Percentiles rank a stretch among this genome's conserved stretches.
Conservation (phyloP, 768 basidiomycete genomes). For the Leucosporidium scottii region DNA sequence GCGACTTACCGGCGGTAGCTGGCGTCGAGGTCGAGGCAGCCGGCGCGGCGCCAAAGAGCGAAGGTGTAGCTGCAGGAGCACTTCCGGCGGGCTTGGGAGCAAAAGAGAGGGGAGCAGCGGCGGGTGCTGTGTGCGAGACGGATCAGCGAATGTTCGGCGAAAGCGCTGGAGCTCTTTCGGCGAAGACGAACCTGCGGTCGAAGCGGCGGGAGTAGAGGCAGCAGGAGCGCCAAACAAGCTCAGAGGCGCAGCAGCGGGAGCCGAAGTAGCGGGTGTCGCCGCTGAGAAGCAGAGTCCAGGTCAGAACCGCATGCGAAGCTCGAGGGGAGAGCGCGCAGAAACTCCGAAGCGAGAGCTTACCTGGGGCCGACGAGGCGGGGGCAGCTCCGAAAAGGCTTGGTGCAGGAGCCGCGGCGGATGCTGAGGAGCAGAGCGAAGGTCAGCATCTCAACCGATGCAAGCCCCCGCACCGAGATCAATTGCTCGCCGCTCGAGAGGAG, state of each 20-base stretch:
- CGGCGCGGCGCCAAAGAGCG: not conserved
- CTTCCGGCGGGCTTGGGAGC: not conserved
- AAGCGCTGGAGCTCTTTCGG: too few species aligned
- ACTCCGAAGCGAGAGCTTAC: not conserved
- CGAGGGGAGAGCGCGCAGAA: not conserved
- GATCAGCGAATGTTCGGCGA: too few species aligned
- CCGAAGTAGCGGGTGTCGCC: not conserved
- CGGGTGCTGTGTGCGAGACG: too few species aligned
- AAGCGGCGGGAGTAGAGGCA: too few species aligned
- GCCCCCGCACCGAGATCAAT: too few species aligned
- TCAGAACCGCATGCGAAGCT: too few species aligned
- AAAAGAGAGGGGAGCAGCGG: not conserved
- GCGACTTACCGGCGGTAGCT: not conserved
- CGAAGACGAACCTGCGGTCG: too few species aligned
- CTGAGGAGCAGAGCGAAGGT: too few species aligned
- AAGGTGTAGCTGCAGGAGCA: slow-evolving; percentile 3
- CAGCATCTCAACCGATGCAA: too few species aligned
- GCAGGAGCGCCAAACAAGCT: not conserved
- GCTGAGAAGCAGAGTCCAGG: too few species aligned
- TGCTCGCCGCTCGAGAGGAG: too few species aligned
- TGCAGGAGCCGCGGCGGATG: not conserved
- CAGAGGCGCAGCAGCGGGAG: not conserved
- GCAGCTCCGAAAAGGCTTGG: slow-evolving; percentile 8
- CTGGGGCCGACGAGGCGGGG: slow-evolving; percentile 12
- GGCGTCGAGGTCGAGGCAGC: slow-evolving; percentile 9